Conservation (phyloP, 495 filamentous ascomycete species). For the Viridothelium virens region DNA sequence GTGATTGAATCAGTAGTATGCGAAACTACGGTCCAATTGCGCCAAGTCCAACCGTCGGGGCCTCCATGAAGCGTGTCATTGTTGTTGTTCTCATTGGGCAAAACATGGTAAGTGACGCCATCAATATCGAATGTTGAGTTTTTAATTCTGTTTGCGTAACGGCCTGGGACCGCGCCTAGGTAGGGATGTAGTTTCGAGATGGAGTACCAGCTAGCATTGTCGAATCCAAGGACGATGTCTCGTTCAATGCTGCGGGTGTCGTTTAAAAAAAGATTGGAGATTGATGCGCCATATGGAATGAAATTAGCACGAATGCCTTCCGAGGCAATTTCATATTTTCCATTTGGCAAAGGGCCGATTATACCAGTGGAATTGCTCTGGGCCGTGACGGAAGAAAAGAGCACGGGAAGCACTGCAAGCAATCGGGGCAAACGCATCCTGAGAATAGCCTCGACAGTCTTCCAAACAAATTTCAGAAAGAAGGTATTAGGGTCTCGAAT, state of each 20-base stretch:
- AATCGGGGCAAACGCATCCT: neutral
- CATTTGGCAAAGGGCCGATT: constrained; percentile 18
- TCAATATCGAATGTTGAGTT: constrained; percentile 73
- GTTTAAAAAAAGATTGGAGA: constrained; percentile 65
- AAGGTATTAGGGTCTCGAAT: neutral
- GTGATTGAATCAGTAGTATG: constrained; percentile 62
- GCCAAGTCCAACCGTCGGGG: constrained; percentile 64
- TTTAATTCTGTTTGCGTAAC: constrained; percentile 63
- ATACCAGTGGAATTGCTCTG: constrained; percentile 6
- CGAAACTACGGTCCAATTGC: constrained; percentile 69
- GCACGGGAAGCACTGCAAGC: neutral
- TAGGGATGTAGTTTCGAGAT: constrained; percentile 45
- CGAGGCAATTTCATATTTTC: constrained; percentile 64
- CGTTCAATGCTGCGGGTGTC: constrained; percentile 53
- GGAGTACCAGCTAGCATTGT: constrained; percentile 64
- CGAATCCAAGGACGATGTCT: constrained; percentile 72
- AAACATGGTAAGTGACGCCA: constrained; percentile 50
- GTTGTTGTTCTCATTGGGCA: constrained; percentile 62
- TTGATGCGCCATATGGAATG: constrained; percentile 70
- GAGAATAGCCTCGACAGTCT: neutral
- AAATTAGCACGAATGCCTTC: constrained; percentile 65
- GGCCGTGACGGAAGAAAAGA: neutral
- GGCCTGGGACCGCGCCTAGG: constrained; percentile 19
- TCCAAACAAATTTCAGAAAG: neutral
- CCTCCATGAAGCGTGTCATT: constrained; percentile 74